These are phyloP conservation scores for Malus hybrid DNA, from an alignment of 331 rosid genomes.

Conservation along the genomic window DNA sequence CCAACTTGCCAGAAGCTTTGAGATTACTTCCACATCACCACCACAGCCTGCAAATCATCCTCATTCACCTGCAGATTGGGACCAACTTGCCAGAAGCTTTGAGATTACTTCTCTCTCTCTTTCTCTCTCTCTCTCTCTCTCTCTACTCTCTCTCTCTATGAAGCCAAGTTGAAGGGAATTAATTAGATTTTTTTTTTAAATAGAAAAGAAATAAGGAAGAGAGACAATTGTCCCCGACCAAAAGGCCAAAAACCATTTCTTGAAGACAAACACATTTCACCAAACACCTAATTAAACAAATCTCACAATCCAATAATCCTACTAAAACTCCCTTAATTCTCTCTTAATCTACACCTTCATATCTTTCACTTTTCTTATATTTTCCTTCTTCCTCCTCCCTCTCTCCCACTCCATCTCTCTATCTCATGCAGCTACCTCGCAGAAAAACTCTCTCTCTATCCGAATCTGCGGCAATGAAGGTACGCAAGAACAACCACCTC, in stretches of 20 bases:
- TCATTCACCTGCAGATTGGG: slow-evolving; percentile 35
- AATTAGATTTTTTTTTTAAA: slow-evolving; percentile 27
- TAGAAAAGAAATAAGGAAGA: neutral
- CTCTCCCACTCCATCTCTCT: neutral
- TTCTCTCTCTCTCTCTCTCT: slow-evolving; percentile 23
- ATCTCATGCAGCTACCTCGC: slow-evolving; percentile 42
- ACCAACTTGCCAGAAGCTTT: slow-evolving; percentile 48
- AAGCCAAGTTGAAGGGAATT: neutral
- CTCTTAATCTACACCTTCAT: slow-evolving; percentile 8
- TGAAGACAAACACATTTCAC: slow-evolving; percentile 61
- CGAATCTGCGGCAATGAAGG: slow-evolving; percentile 55
- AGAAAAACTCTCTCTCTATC: slow-evolving; percentile 34
- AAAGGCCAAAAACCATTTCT: slow-evolving; percentile 24
- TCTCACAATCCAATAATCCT: neutral
- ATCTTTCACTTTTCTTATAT: slow-evolving; percentile 38
- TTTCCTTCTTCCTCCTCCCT: slow-evolving; percentile 10
- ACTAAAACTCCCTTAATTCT: neutral
- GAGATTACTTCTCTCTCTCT: slow-evolving; percentile 46
- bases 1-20: slow-evolving; percentile 45
- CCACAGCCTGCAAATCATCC: slow-evolving; percentile 13
- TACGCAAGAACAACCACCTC: slow-evolving; percentile 49
- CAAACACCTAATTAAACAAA: slow-evolving; percentile 48
- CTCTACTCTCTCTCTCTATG: slow-evolving; percentile 2
- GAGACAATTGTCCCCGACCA: slow-evolving; percentile 51
- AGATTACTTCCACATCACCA: slow-evolving; percentile 6